These are phyloP conservation scores for Suillus occidentalis DNA, from an alignment of 768 basidiomycete species.

Conservation along the genomic window DNA sequence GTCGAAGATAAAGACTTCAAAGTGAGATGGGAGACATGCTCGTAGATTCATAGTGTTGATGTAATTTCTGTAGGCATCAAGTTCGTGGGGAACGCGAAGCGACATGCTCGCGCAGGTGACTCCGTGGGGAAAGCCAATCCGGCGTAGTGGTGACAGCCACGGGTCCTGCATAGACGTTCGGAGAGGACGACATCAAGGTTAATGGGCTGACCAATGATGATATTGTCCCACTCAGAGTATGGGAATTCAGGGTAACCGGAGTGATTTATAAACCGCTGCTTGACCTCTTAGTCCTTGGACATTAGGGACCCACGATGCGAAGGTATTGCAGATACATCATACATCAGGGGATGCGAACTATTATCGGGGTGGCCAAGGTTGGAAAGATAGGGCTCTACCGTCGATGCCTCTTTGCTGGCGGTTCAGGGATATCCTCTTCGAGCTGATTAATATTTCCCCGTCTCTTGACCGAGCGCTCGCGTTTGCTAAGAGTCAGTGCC, in stretches of 20 bases:
- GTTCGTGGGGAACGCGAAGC: conserved; percentile 30
- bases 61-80: conserved; percentile 25
- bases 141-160: conserved; percentile 13
- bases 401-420: background rate
- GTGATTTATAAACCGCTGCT: conserved; percentile 4
- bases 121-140: conserved; percentile 30
- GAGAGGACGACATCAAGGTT: conserved; percentile 17
- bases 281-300: background rate
- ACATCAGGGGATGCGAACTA: background rate
- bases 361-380: background rate
- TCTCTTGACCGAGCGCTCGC: background rate
- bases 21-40: conserved; percentile 11
- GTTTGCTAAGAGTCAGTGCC: background rate
- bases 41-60: conserved; percentile 25
- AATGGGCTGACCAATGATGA: conserved; percentile 15
- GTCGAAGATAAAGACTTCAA: conserved; percentile 32
- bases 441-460: background rate
- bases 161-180: background rate
- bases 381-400: background rate
- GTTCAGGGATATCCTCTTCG: conserved; percentile 2
- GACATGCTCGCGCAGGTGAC: conserved; percentile 12
- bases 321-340: background rate
- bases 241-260: conserved; percentile 22
- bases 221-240: conserved; percentile 23
- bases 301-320: background rate